These are phyloP conservation scores for Monosporascus sp. DNA, from an alignment of 2,329 filamentous ascomycete species.

Conservation along the genomic window DNA sequence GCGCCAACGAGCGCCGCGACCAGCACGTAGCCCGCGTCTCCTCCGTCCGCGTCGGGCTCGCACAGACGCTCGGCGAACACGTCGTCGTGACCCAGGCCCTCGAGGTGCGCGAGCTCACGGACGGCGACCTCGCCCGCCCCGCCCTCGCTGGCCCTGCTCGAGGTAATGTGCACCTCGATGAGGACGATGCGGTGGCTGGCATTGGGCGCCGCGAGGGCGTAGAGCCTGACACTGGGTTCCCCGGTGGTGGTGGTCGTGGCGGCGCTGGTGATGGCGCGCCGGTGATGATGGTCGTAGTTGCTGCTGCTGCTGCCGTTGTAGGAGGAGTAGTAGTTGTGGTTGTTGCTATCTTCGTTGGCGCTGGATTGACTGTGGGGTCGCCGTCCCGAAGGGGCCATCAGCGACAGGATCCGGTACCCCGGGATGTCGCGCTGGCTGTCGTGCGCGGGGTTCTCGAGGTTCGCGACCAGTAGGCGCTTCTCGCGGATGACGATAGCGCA, in stretches of 20 bases:
- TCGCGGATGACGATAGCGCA: slow-evolving; percentile 19
- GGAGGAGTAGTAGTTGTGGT: background rate
- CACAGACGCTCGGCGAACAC: slow-evolving; percentile 12
- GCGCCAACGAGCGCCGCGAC: slow-evolving; percentile 18
- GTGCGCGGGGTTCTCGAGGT: slow-evolving; percentile 2
- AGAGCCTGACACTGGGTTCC: slow-evolving; percentile 14
- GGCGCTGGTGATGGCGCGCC: background rate
- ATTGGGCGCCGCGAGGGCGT: slow-evolving; percentile 15
- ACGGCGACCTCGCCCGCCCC: slow-evolving; percentile 2
- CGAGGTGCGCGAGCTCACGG: slow-evolving; percentile 9
- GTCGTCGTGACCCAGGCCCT: slow-evolving; percentile 13
- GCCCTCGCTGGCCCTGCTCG: slow-evolving; percentile 13
- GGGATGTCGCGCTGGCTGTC: slow-evolving; percentile 11
- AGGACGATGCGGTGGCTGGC: slow-evolving; percentile 7
- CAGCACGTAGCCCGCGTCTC: slow-evolving; percentile 12
- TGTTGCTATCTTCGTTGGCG: background rate
- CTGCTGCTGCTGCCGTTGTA: background rate
- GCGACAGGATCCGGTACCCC: slow-evolving; percentile 22
- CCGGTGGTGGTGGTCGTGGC: background rate
- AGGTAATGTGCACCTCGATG: slow-evolving; percentile 18
- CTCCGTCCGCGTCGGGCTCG: background rate
- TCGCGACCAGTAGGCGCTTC: slow-evolving; percentile 20
- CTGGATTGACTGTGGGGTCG: background rate
- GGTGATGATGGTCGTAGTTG: background rate
- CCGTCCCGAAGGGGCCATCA: slow-evolving; percentile 11